Base-by-base conservation (phyloP, 331 rosid species). In the Prunus yedoensis region DNA sequence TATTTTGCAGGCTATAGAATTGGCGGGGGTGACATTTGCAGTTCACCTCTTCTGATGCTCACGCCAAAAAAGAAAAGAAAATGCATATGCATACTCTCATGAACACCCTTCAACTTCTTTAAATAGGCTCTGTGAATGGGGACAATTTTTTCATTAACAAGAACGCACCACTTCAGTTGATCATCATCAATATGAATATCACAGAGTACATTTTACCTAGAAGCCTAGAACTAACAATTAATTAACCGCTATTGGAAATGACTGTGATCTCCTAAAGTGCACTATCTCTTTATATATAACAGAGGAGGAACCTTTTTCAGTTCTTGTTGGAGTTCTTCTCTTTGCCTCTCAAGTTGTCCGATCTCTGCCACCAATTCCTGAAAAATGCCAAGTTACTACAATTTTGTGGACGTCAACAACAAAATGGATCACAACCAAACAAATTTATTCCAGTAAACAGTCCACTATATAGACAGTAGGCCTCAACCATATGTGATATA, bases 311-410 rank as follows among this genome's bases (percentile, higher is more conserved):
- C 98, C 97, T 77, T 87, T 81, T 86, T 88, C 75, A 94, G 74
- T 86, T 62, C 86, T 77, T 81, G 85, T 89, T 94, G 97, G 63
- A 94, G 94, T 49, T 87, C 91, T 28, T 86, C 85, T 75, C 80
- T 91, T 82, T 86, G 91, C 80, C 74, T 88, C 84, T 88, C 91
- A 60, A 88, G 93, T 74, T 90, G 87, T 83, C 71, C 87, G 66
- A 94, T 90, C 83, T 91, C 98, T 41, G 14, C 81, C 8, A 60
- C 77, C 82, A 94, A 60, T 30, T 91, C 97, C 98, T 94, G 94
- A 56, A 86, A 78, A 76, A 88, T 76, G 69, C 73, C 75, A 64
- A 74, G 64, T 13, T 77, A 21, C 43, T 56, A 47, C 58, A 77
- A 16, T 64, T 68, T 35, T 49, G 50, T 61, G 35, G 77, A 27